Evolutionary conservation across 2,329 filamentous ascomycete genomes (phyloP), one percentile per base, ranked within the genome.

Genomic region (Pseudomassariella vexata): DNA sequence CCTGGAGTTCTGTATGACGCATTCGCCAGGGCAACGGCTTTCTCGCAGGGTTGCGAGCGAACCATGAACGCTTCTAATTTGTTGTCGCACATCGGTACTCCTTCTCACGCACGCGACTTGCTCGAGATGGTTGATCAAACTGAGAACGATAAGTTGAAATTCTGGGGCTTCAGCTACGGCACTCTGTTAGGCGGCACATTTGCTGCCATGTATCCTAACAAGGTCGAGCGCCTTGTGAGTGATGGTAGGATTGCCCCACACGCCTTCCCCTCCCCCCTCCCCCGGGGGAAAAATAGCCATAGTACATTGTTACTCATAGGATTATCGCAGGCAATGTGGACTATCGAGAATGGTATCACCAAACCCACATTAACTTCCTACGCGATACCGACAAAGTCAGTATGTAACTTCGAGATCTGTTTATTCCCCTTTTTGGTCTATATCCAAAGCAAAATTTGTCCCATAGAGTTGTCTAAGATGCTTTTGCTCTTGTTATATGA

Each of bases 111-210:
- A 0, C 51, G 66, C 12, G 67, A 71, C 38, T 58, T 71, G 62
- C 56, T 70, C 0, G 66, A 64, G 42, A 63, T 71, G 9, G 46
- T 68, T 11, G 35, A 60, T 19, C 53, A 60, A 41, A 55, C 57
- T 5, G 65, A 63, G 2, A 44, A 63, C 32, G 47, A 56, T 4
- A 63, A 59, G 49, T 52, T 71, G 6, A 58, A 55, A 26, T 74
- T 71, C 45, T 74, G 69, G 69, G 71, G 70, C 1, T 66, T 73
- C 36, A 73, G 68, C 40, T 75, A 75, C 39, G 70, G 70, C 8
- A 71, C 68, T 6, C 46, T 73, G 3, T 55, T 76, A 0, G 71
- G 70, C 4, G 66, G 62, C 9, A 64, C 63, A 0, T 73, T 73
- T 45, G 70, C 70, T 3, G 58, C 65, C 3, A 57, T 74, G 53